Conservation (phyloP, 306 rosid species). For the Cicer cuneatum region DNA sequence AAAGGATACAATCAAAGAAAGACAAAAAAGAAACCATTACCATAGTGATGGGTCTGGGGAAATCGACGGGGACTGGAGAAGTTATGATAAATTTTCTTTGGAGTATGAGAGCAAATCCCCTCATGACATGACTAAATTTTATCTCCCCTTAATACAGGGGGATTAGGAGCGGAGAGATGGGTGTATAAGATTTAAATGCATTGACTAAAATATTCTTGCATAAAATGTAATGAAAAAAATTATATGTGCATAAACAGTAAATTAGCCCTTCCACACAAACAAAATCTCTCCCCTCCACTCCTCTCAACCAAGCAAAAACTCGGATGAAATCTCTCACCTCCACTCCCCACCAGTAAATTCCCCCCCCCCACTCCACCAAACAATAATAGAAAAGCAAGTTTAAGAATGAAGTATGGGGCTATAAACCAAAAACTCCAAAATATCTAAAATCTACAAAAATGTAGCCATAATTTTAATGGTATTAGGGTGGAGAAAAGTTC, state of each 20-base stretch:
- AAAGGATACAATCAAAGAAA: not conserved
- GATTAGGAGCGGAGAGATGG: constrained; percentile 6
- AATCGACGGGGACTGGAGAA: not conserved
- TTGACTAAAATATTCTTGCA: not conserved
- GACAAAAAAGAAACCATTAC: not conserved
- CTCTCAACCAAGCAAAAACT: constrained; percentile 2
- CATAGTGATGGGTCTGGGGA: not conserved
- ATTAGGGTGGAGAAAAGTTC: not conserved
- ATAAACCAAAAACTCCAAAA: not conserved
- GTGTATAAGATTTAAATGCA: not conserved
- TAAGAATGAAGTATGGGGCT: constrained; percentile 9
- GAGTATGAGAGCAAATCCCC: not conserved
- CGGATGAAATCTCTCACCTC: not conserved
- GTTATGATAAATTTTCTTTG: not conserved
- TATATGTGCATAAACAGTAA: not conserved
- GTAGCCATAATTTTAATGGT: constrained; percentile 21
- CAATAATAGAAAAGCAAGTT: constrained; percentile 18
- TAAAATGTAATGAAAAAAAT: not conserved
- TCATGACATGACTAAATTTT: not conserved
- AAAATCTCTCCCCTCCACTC: not conserved
- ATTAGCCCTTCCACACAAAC: not conserved
- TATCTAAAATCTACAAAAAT: constrained; percentile 1
- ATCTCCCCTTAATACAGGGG: not conserved
- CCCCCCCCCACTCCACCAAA: not conserved
- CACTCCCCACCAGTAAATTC: not conserved